Percentiles rank a stretch among this genome's conserved stretches.
Evolutionary conservation across 169 alveolate genomes (phyloP).

Genomic region (Theileria orientalis): DNA sequence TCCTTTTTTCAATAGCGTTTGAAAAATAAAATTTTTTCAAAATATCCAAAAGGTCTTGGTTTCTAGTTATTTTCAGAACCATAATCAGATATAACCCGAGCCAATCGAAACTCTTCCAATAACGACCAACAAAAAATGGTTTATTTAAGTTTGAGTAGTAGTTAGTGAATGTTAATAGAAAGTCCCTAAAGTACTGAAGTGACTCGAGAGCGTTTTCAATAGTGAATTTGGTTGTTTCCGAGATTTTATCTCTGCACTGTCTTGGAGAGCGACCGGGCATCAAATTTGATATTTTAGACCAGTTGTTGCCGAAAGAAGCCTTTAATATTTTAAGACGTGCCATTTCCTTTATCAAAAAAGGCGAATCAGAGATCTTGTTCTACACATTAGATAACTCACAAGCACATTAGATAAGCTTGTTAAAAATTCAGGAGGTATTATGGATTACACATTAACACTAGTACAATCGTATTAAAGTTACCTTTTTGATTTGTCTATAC

Average conservation of each 20-base stretch:
- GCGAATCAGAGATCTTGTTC: conserved; percentile 2
- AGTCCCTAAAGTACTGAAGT: conserved; percentile 7
- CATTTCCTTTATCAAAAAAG: conserved; percentile 29
- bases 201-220: conserved; percentile 24
- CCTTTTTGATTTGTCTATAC: conserved; percentile 34
- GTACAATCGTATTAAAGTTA: neutral
- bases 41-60: conserved; percentile 23
- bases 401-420: neutral
- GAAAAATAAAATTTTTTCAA: conserved; percentile 28
- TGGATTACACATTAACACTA: neutral
- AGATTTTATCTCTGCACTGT: conserved; percentile 50
- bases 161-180: conserved; percentile 15
- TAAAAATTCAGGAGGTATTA: neutral
- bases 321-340: conserved; percentile 24
- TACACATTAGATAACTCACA: conserved; percentile 2
- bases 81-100: conserved; percentile 52
- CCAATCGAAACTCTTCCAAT: conserved; percentile 54
- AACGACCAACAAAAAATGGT: conserved; percentile 13
- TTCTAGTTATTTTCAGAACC: conserved; percentile 35
- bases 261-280: conserved; percentile 43
- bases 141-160: neutral
- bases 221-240: conserved; percentile 7
- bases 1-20: conserved; percentile 22
- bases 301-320: conserved; percentile 54
- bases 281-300: conserved; percentile 39